Base-by-base conservation (phyloP, 192 early-diverging fungal species). In the Coemansia sp. region DNA sequence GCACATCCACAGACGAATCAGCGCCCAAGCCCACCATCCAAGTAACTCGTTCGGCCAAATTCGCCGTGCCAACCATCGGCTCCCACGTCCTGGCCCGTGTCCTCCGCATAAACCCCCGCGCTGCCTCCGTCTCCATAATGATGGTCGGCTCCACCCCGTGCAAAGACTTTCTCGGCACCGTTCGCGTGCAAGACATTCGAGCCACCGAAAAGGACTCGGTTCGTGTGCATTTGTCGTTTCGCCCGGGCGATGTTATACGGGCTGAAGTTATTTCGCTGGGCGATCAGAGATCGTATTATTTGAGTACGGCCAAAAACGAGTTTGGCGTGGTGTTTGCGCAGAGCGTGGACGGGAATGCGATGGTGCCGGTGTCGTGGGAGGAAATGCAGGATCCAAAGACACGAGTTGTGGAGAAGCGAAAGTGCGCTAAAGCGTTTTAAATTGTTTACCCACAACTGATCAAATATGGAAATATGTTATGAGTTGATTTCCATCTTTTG, bases 381-480 rank as follows among this genome's bases (percentile, higher is more conserved):
- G 87, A 98, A 63, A 99, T 99, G 97, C 88, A 97, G 54, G 96
- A 95, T 69, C 90, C 97, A 16, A 92, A 91, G 70, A 96, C 95
- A 3, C 86, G 87, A 48, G 71, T 74, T 0, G 82, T 94, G 25
- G 97, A 97, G 63, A 87, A 86, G 62, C 83, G 97, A 59, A 98
- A 98, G 79, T 98, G 96, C 63, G 96, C 96, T 16, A 98, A 97
- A 75, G 90, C 94, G 1, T 82, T 87, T 43, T 88, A 82, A 57
- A 53, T 45, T 21, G 31, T 0, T 6, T 35, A 7, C 31, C 31
- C 31, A 35, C 31, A 35, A 35, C 7, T 35, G 31, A 35, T 35
- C 31, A 35, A 8, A 35, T 7, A 35, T 35, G 31, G 8, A 35
- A 35, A 35, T 35, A 8, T 35, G 7, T 31, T 31, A 35, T 5